A percentile compares a stretch with the other conserved stretches of the same genome.
phyloP scores from a whole-genome alignment of 1,284 basidiomycete genomes.

The Papiliotrema terrestris region DNA sequence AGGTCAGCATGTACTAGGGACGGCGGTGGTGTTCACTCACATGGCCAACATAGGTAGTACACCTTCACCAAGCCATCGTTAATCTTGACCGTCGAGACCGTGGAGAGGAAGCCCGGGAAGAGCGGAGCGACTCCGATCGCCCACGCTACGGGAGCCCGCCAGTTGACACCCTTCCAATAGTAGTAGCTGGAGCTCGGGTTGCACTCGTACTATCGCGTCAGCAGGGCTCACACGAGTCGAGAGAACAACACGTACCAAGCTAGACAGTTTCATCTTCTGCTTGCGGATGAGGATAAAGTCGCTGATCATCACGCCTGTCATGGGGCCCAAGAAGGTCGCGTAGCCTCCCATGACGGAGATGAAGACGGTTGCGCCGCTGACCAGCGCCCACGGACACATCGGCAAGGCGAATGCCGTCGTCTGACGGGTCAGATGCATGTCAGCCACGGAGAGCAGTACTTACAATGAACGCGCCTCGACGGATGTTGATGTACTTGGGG shows the following conservation, averaged over 20 bases:
- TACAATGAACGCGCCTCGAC: constrained; percentile 31
- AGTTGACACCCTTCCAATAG: constrained; percentile 46
- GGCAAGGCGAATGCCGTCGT: constrained; percentile 26
- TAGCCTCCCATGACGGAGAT: constrained; percentile 47
- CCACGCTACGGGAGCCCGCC: constrained; percentile 44
- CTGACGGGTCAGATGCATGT: background rate
- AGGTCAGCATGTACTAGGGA: background rate
- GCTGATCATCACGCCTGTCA: constrained; percentile 47
- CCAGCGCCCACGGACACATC: constrained; percentile 47
- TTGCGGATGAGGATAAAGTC: constrained; percentile 49
- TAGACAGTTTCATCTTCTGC: constrained; percentile 40
- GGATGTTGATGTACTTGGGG: constrained; percentile 50
- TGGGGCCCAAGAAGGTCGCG: constrained; percentile 46
- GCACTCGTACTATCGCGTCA: constrained; percentile 17
- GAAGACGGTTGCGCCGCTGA: constrained; percentile 42
- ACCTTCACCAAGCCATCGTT: constrained; percentile 28
- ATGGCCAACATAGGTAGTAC: constrained; percentile 44
- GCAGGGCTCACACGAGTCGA: background rate
- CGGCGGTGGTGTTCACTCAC: background rate
- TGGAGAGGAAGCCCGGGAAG: constrained; percentile 45
- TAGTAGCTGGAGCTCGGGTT: constrained; percentile 23
- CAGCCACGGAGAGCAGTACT: constrained; percentile 10
- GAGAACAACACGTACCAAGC: constrained; percentile 21
- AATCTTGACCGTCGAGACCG: constrained; percentile 30
- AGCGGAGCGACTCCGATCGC: constrained; percentile 42